These are phyloP conservation scores for Thermochaetoides dissita DNA, from an alignment of 2,329 filamentous ascomycete species.

Conservation along the genomic window DNA sequence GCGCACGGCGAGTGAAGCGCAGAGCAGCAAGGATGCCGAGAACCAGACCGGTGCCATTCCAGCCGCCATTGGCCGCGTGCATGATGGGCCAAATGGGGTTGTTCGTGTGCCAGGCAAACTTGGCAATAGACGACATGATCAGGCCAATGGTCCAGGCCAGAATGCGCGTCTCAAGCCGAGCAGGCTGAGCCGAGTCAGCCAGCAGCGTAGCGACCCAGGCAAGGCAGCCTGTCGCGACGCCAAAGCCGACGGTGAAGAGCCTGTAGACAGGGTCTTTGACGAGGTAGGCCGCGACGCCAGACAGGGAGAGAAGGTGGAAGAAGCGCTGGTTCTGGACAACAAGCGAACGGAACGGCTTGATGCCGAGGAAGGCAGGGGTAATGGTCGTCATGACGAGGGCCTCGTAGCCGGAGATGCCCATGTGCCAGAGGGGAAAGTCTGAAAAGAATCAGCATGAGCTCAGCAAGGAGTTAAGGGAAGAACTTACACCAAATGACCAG, in stretches of 20 bases:
- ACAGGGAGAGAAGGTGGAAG: constrained; percentile 59
- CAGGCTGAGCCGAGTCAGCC: constrained; percentile 59
- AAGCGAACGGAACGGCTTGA: constrained; percentile 52
- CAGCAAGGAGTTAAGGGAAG: not conserved
- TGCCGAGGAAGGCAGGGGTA: constrained; percentile 65
- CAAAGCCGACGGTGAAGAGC: constrained; percentile 69
- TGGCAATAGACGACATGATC: constrained; percentile 72
- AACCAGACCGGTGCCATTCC: constrained; percentile 70
- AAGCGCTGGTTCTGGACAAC: constrained; percentile 55
- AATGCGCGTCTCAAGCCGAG: constrained; percentile 67
- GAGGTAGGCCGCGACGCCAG: constrained; percentile 67
- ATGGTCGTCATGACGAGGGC: constrained; percentile 72
- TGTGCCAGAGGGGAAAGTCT: constrained; percentile 97
- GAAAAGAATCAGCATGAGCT: constrained; percentile 1
- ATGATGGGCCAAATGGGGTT: constrained; percentile 96
- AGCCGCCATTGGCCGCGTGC: constrained; percentile 77
- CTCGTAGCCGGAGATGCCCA: constrained; percentile 97
- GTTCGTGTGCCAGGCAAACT: constrained; percentile 87
- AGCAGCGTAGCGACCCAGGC: constrained; percentile 75
- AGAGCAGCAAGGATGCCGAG: constrained; percentile 64
- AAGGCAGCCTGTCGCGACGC: constrained; percentile 65
- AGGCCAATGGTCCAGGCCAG: constrained; percentile 71
- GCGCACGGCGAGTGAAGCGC: constrained; percentile 56
- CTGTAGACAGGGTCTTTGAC: constrained; percentile 59
- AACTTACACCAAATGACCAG: constrained; percentile 83